Conservation (phyloP, 1,284 basidiomycete genomes). For the Violaceomyces palustris region DNA sequence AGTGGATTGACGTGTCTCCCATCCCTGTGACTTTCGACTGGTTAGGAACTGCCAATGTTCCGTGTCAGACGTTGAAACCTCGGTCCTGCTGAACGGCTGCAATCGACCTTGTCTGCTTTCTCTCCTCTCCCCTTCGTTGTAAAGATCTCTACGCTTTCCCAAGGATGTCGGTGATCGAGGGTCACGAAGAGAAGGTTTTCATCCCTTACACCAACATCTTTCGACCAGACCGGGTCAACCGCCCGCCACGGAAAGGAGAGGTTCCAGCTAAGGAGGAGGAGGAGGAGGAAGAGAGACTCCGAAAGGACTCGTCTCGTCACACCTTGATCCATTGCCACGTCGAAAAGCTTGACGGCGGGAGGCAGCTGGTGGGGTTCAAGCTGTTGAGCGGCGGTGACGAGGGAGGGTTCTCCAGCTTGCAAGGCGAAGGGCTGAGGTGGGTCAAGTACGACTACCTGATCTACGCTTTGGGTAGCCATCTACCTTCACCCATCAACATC, state of each 20-base stretch:
- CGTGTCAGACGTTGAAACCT: no score
- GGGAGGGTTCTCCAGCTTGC: no score
- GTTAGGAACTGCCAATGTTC: no score
- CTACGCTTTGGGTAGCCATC: constrained; percentile 24
- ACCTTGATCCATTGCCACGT: constrained; percentile 13
- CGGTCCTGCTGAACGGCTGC: no score
- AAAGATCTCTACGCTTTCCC: constrained; percentile 58
- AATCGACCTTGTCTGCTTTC: background rate
- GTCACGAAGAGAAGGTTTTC: constrained; percentile 58
- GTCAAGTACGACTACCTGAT: constrained; percentile 20
- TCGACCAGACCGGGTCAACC: constrained; percentile 1
- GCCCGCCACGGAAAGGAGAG: constrained; percentile 5
- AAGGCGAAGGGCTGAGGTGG: no score
- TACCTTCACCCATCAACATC: constrained; percentile 27
- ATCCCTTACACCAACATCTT: constrained; percentile 63
- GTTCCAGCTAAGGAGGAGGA: no score
- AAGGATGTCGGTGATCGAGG: constrained; percentile 54
- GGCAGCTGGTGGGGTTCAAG: no score
- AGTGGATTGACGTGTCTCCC: no score
- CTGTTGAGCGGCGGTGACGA: no score
- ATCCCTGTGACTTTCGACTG: no score
- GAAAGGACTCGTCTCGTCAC: constrained; percentile 1
- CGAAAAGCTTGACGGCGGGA: constrained; percentile 2
- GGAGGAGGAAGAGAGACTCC: background rate
- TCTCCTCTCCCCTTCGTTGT: constrained; percentile 38